A percentile compares a stretch with the other conserved stretches of the same genome.
phyloP scores from a whole-genome alignment of 2,329 filamentous ascomycete genomes.

The Neonectria sp. region DNA sequence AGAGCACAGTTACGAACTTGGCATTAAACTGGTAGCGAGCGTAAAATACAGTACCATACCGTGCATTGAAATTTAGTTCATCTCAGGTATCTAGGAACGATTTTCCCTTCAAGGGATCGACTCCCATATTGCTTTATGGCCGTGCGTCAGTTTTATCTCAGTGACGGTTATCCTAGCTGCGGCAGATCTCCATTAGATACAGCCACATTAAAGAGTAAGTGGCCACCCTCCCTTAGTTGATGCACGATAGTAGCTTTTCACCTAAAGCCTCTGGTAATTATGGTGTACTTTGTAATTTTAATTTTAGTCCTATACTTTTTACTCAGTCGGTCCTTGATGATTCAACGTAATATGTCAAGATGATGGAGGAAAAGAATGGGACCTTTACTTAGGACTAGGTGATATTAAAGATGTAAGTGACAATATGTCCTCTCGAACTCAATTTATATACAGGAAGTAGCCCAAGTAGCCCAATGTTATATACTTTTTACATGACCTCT shows the following conservation, averaged over 20 bases:
- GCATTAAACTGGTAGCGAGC: too few relatives aligned
- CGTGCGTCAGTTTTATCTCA: too few relatives aligned
- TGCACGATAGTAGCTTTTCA: not conserved
- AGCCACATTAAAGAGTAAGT: too few relatives aligned
- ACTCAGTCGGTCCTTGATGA: not conserved
- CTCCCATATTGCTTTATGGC: too few relatives aligned
- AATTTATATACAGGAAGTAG: slow-evolving; percentile 7
- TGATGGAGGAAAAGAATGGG: not conserved
- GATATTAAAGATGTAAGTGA: not conserved
- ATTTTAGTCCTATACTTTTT: not conserved
- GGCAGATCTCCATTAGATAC: too few relatives aligned
- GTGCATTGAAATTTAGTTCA: too few relatives aligned
- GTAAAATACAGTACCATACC: too few relatives aligned
- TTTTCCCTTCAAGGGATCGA: too few relatives aligned
- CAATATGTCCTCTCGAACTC: not conserved
- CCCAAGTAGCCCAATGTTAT: not conserved
- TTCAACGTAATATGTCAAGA: not conserved
- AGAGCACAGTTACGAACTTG: too few relatives aligned
- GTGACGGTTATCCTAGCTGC: not conserved
- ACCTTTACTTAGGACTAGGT: not conserved
- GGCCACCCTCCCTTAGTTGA: too few relatives aligned
- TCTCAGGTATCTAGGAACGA: too few relatives aligned
- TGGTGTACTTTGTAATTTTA: not conserved
- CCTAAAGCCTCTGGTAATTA: not conserved
- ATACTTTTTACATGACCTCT: not conserved